Percentiles rank a stretch among this genome's conserved stretches.
Evolutionary conservation across 192 early-diverging fungal genomes (phyloP).

Genomic region (Rhizoclosmatium sp.): DNA sequence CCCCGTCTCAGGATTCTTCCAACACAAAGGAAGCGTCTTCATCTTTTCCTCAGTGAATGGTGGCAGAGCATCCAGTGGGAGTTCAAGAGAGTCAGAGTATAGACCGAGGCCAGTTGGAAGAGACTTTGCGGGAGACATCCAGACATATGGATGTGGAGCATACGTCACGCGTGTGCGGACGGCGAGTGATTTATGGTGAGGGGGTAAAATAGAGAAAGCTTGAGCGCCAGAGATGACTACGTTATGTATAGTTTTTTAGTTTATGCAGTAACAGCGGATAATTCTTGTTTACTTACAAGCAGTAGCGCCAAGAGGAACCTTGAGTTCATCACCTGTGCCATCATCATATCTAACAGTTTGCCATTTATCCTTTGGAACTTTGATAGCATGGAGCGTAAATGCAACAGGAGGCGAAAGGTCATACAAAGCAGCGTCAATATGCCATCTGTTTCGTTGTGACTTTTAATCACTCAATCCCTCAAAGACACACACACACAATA

Average conservation of each 20-base stretch:
- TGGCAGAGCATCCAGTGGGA: constrained; percentile 23
- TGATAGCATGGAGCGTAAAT: constrained; percentile 21
- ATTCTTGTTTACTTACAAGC: constrained; percentile 16
- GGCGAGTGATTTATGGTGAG: constrained; percentile 21
- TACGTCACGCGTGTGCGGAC: constrained; percentile 22
- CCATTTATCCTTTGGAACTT: background rate
- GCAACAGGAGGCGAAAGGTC: constrained; percentile 24
- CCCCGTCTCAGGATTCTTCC: constrained; percentile 32
- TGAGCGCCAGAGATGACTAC: constrained; percentile 26
- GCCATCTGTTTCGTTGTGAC: constrained; percentile 2
- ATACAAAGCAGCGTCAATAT: constrained; percentile 36
- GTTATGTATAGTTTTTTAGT: background rate
- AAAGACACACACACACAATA: background rate
- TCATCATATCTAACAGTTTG: constrained; percentile 34
- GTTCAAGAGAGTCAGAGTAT: constrained; percentile 7
- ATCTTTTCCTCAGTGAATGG: constrained; percentile 21
- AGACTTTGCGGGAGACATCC: constrained; percentile 25
- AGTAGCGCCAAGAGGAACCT: constrained; percentile 21
- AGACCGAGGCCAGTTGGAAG: constrained; percentile 19
- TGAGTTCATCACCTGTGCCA: background rate
- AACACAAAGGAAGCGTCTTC: constrained; percentile 20
- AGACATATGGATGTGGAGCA: constrained; percentile 36
- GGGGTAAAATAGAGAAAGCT: constrained; percentile 25
- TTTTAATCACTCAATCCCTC: background rate
- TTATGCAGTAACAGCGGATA: background rate